Evolutionary conservation across 495 filamentous ascomycete species (phyloP).

Genomic region (Hyaloscypha variabilis): DNA sequence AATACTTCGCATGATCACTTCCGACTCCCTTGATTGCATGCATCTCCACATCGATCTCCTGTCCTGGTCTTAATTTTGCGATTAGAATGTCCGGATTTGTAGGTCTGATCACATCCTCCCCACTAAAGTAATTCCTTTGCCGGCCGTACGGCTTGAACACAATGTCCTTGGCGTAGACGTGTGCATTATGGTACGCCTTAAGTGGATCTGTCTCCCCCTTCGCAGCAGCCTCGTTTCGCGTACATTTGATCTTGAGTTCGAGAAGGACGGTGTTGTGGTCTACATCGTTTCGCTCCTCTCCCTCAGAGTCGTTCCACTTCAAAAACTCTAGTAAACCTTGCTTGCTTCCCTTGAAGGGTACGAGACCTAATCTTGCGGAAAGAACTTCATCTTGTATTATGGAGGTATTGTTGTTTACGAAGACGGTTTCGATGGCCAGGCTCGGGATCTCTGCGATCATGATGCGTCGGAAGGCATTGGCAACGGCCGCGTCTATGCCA

Average conservation of each 20-base stretch:
- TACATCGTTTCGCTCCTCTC: slow-evolving; percentile 49
- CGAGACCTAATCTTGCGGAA: slow-evolving; percentile 81
- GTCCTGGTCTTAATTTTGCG: slow-evolving; percentile 90
- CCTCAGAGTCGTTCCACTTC: slow-evolving; percentile 72
- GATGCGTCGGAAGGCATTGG: slow-evolving; percentile 98
- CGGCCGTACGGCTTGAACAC: slow-evolving; percentile 72
- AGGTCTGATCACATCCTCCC: slow-evolving; percentile 65
- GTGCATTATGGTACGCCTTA: slow-evolving; percentile 80
- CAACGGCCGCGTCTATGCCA: slow-evolving; percentile 87
- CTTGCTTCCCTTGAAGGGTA: slow-evolving; percentile 80
- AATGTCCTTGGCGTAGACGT: slow-evolving; percentile 86
- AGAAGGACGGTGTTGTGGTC: slow-evolving; percentile 84
- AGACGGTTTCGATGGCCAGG: slow-evolving; percentile 90
- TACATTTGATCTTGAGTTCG: slow-evolving; percentile 73
- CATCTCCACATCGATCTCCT: slow-evolving; percentile 79
- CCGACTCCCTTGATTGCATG: slow-evolving; percentile 94
- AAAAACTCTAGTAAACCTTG: slow-evolving; percentile 73
- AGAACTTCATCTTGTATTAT: slow-evolving; percentile 98
- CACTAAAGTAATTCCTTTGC: slow-evolving; percentile 69
- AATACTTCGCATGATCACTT: slow-evolving; percentile 96
- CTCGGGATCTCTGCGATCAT: slow-evolving; percentile 93
- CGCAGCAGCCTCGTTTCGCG: slow-evolving; percentile 69
- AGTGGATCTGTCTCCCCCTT: slow-evolving; percentile 75
- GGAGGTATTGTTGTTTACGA: slow-evolving; percentile 91
- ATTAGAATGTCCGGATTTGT: slow-evolving; percentile 92